Evolutionary conservation across 768 basidiomycete species (phyloP).

Genomic region (Panaeolus papilionaceus): DNA sequence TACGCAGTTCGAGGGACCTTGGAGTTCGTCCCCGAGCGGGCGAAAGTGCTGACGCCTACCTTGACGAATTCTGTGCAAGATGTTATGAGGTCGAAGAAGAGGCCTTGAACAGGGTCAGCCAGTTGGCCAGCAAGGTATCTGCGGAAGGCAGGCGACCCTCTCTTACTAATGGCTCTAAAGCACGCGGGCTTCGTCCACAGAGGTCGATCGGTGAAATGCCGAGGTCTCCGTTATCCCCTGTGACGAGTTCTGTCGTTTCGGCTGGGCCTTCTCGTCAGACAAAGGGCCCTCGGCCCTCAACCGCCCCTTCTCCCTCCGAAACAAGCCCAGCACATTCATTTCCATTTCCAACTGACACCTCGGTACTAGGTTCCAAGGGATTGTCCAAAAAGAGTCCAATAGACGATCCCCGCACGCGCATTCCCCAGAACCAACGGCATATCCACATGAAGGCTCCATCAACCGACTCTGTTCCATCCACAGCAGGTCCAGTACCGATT

Average conservation of each 20-base stretch:
- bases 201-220: slow-evolving; percentile 16
- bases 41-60: slow-evolving; percentile 42
- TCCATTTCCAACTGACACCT: background rate
- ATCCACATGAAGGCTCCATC: slow-evolving; percentile 59
- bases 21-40: slow-evolving; percentile 36
- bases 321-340: background rate
- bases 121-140: slow-evolving; percentile 47
- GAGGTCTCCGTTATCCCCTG: slow-evolving; percentile 19
- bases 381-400: background rate
- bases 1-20: slow-evolving; percentile 61
- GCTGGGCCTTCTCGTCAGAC: slow-evolving; percentile 26
- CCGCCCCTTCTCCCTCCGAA: slow-evolving; percentile 45
- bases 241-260: slow-evolving; percentile 26
- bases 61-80: slow-evolving; percentile 62
- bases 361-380: background rate
- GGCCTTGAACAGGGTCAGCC: slow-evolving; percentile 69
- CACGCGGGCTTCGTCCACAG: background rate
- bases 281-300: slow-evolving; percentile 50
- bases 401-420: slow-evolving; percentile 29
- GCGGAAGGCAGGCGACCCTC: slow-evolving; percentile 28
- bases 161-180: background rate
- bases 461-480: slow-evolving; percentile 57
- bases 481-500: slow-evolving; percentile 22
- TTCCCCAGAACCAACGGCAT: slow-evolving; percentile 20
- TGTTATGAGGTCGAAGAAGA: slow-evolving; percentile 78